Base-by-base conservation (phyloP, 2,329 filamentous ascomycete genomes). In the Botrytis pseudocinerea region DNA sequence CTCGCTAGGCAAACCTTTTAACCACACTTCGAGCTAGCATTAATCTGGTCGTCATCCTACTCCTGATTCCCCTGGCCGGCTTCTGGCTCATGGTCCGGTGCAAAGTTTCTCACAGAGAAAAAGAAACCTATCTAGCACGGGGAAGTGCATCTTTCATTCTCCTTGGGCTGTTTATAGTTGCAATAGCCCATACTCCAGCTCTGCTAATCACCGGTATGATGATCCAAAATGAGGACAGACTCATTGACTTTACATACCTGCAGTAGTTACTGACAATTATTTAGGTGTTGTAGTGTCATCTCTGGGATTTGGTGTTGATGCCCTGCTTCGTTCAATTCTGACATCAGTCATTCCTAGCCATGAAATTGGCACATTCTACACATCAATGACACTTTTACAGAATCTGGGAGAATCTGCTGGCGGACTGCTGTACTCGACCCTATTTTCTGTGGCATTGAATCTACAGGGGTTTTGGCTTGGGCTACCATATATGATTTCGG, bases 371-470 rank as follows among this genome's bases (percentile, higher is more conserved):
- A 42, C 42, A 18, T 64, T 42, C 35, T 64, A 64, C 62, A 64
- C 62, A n/a, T 35, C 62, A n/a, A 64, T 64, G 62, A 64, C 62
- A 25, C 35, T 64, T 12, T 22, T 64, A n/a, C 62, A 64, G 35
- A 64, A 64, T 46, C 9, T 64, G 18, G 35, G 62, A 20, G 62
- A 64, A 44, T 42, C 62, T 40, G 35, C 12, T 28, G 42, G 62
- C 20, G 18, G 62, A 5, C 62, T 38, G 9, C 40, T 42, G 2
- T 64, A 64, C 40, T 38, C 62, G 42, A 20, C 35, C 3, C 42
- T 64, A 44, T 64, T 64, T 64, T 64, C 62, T 25, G 18, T 44
- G 20, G 35, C 38, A 22, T 46, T 64, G 18, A 64, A 20, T 46
- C 25, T 64, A n/a, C 12, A 42, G 22, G 40, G 40, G 12, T 14